phyloP scores from a whole-genome alignment of 345 rosid genomes.

The Syzygium aqueum region DNA sequence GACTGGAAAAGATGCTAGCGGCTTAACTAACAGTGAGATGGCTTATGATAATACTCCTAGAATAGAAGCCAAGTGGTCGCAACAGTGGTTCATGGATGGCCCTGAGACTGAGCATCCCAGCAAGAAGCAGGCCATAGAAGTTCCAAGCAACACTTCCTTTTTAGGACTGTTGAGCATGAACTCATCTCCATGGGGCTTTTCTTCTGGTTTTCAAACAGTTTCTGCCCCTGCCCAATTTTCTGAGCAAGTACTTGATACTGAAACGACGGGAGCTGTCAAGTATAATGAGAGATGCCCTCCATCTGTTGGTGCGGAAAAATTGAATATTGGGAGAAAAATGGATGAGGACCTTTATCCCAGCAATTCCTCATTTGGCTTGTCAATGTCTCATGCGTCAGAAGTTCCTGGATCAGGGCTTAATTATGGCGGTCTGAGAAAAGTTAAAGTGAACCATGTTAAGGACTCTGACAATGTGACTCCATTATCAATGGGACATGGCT shows the following conservation, averaged over 20 bases:
- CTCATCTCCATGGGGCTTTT: constrained; percentile 50
- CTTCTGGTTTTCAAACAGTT: constrained; percentile 37
- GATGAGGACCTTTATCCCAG: constrained; percentile 25
- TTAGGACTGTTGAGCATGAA: constrained; percentile 26
- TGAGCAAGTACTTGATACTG: constrained; percentile 46
- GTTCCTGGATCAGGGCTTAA: constrained; percentile 42
- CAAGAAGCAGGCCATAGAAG: constrained; percentile 71
- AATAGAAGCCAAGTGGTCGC: constrained; percentile 63
- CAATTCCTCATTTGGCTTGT: constrained; percentile 48
- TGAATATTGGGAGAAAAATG: constrained; percentile 21
- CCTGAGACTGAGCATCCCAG: constrained; percentile 60
- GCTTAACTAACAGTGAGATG: constrained; percentile 41
- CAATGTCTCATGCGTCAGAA: constrained; percentile 49
- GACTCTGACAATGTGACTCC: constrained; percentile 29
- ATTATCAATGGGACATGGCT: constrained; percentile 32
- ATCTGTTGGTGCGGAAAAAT: constrained; percentile 28
- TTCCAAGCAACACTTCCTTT: constrained; percentile 22
- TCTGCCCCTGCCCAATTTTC: constrained; percentile 52
- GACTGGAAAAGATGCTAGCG: constrained; percentile 42
- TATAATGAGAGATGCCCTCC: constrained; percentile 31
- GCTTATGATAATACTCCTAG: constrained; percentile 45
- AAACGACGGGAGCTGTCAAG: constrained; percentile 41
- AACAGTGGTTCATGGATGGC: constrained; percentile 71
- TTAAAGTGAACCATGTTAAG: constrained; percentile 65
- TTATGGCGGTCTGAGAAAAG: constrained; percentile 60